Evolutionary conservation across 805 yeast genomes (phyloP).

Genomic region (Ogataea glucozyma): DNA sequence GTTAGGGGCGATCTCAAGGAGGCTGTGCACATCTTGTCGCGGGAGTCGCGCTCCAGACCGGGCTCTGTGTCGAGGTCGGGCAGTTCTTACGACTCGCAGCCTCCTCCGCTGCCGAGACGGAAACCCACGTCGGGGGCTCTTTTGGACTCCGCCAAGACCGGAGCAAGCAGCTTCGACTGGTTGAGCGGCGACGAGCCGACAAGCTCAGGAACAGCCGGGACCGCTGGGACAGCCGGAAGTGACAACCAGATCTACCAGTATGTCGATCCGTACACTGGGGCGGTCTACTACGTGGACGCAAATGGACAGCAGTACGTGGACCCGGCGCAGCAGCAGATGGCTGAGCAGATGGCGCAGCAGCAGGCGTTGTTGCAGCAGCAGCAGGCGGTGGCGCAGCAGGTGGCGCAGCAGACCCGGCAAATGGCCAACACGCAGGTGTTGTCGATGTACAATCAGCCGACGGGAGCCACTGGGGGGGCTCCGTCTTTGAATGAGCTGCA

Average conservation of each 20-base stretch:
- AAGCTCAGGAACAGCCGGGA: conserved; percentile 10
- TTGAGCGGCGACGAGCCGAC: conserved; percentile 29
- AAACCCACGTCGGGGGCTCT: conserved; percentile 34
- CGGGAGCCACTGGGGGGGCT: conserved; percentile 8
- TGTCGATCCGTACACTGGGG: conserved; percentile 71
- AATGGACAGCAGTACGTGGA: conserved; percentile 64
- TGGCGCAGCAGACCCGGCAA: conserved; percentile 25
- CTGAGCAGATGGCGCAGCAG: conserved; percentile 31
- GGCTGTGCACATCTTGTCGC: conserved; percentile 60
- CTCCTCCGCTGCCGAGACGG: conserved; percentile 52
- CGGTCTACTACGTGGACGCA: conserved; percentile 63
- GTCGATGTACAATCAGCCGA: conserved; percentile 42
- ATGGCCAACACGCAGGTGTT: conserved; percentile 34
- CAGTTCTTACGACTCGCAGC: conserved; percentile 36
- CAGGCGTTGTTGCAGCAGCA: conserved; percentile 29
- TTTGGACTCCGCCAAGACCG: conserved; percentile 34
- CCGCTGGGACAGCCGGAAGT: conserved; percentile 23
- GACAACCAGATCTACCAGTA: conserved; percentile 58
- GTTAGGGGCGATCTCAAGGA: conserved; percentile 58
- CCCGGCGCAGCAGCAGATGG: conserved; percentile 43
- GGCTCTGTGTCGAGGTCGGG: conserved; percentile 50
- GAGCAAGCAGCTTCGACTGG: conserved; percentile 41
- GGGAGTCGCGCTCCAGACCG: conserved; percentile 40
- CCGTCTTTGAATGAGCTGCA: conserved; percentile 17
- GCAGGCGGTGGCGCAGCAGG: conserved; percentile 19